Base-by-base conservation (phyloP, 345 rosid genomes). In the Gossypium arboreum region DNA sequence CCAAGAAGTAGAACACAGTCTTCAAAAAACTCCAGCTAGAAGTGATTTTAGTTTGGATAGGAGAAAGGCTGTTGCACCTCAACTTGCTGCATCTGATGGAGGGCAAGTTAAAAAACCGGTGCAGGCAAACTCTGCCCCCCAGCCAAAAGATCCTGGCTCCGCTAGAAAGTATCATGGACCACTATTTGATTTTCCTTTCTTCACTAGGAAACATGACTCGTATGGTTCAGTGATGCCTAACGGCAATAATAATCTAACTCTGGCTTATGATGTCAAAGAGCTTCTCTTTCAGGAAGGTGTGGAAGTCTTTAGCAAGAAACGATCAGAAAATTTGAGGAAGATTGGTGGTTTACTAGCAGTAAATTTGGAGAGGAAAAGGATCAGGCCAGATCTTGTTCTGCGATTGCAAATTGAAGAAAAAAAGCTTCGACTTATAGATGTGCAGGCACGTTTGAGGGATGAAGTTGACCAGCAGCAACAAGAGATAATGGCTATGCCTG, bases 401-500 rank as follows among this genome's bases (percentile, higher is more conserved):
- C 92, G 99, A 60, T 82, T 96, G 83, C 99, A 93, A 83, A 96
- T 96, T 78, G 98, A 96, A 86, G 97, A 93, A 77, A 96, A 90
- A 77, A 96, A 92, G 80, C 97, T 96, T 63, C 82, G 82, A 77
- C 93, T 96, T 79, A 69, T 87, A 47, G 93, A 86, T 81, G 77
- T 90, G 70, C 99, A 93, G 85, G 83, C 97, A 3, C 98, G 92
- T 54, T 80, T 96, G 74, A 88, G 98, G 83, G 97, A 90, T 76
- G 95, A 92, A 79, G 97, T 96, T 73, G 98, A 96, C 82, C 88
- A 87, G 73, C 95, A 92, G 57, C 99, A 96, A 77, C 97, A 96
- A 84, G 98, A 92, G 83, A 96, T 96, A 78, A 96, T 90, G 98
- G 88, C 89, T 77, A 96, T 96, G 99, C 97, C 99, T 66, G 98